Evolutionary conservation across 805 yeast species (phyloP), one percentile per base, ranked within the genome.

Genomic region (Wickerhamiella nectarea): DNA sequence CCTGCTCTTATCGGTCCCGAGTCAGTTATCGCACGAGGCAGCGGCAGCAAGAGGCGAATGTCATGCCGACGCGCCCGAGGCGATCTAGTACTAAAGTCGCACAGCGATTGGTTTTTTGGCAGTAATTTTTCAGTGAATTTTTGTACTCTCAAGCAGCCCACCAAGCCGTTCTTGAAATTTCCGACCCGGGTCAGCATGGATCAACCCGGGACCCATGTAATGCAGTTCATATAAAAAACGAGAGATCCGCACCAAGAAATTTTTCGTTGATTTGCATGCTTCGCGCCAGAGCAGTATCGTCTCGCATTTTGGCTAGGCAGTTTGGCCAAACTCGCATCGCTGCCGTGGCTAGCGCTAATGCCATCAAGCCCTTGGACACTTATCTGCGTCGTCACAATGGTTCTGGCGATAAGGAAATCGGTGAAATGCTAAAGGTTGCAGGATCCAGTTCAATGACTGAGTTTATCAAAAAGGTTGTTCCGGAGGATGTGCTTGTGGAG

Each of bases 341-440:
- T 7, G 6, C 26, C 4, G 14, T 2, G 11, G 36, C 17, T 10
- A 5, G 5, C 22, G 36, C 24, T 21, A 38, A 48, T 24, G 50
- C 49, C 6, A 35, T 50, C 38, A 31, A 25, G 33, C 71, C 73
- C 3, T 67, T 83, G 46, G 98, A 91, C 58, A 78, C 91, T 1
- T 91, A 89, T 62, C 74, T 81, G 40, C 75, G 93, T 56, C 82
- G 97, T 55, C 98, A 91, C 62, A 67, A 89, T 46, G 98, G 98
- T 10, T 85, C 93, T 19, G 68, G 72, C 11, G 77, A 82, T 0
- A 55, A 51, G 0, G 76, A 84, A 50, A 81, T 80, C 15, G 56
- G 62, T 14, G 60, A 63, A 25, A 85, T 89, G 95, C 69, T 91
- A 43, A 48, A 61, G 3, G 60, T 69, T 9, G 67, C 87, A 43